Percentiles rank a stretch among this genome's conserved stretches.
These are phyloP conservation scores for Sphaerobolus stellatus DNA, from an alignment of 1,284 basidiomycete species.

Conservation along the genomic window DNA sequence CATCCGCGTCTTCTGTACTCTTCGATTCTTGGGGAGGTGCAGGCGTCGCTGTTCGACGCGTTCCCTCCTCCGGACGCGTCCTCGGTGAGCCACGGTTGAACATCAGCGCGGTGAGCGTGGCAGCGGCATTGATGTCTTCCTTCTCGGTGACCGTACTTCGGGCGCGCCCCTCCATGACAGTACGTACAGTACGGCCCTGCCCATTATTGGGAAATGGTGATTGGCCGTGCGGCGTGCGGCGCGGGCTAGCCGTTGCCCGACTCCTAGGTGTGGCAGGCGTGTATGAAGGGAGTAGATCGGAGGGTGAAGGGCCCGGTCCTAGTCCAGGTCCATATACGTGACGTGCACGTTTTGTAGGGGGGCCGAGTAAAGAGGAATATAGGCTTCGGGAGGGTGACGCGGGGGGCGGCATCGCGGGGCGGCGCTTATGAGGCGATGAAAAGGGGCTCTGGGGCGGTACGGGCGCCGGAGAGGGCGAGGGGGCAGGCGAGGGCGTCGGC, in stretches of 20 bases:
- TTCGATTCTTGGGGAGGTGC: conserved; percentile 32
- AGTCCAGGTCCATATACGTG: conserved; percentile 11
- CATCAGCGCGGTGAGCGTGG: conserved; percentile 69
- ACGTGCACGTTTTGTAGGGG: conserved; percentile 68
- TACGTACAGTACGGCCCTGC: conserved; percentile 16
- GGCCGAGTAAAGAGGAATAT: conserved; percentile 71
- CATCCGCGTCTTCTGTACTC: conserved; percentile 62
- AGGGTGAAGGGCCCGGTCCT: conserved; percentile 15
- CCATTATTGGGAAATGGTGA: conserved; percentile 9
- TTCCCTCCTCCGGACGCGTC: not conserved
- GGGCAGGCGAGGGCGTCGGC: conserved; percentile 47
- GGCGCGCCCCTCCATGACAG: conserved; percentile 9
- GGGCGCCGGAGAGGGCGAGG: conserved; percentile 46
- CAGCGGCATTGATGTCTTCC: conserved; percentile 78
- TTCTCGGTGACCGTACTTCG: conserved; percentile 16
- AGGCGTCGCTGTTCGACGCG: conserved; percentile 14
- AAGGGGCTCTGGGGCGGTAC: conserved; percentile 38
- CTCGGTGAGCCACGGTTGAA: conserved; percentile 27
- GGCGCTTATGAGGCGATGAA: conserved; percentile 42
- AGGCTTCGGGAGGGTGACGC: conserved; percentile 50
- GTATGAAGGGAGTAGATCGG: conserved; percentile 35
- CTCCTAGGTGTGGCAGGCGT: conserved; percentile 26
- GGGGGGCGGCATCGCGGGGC: conserved; percentile 35
- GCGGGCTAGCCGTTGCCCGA: conserved; percentile 32
- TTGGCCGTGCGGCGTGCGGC: conserved; percentile 27